A percentile compares a stretch with the other conserved stretches of the same genome.
phyloP scores from a whole-genome alignment of 805 yeast species.

The Candida incommunis region DNA sequence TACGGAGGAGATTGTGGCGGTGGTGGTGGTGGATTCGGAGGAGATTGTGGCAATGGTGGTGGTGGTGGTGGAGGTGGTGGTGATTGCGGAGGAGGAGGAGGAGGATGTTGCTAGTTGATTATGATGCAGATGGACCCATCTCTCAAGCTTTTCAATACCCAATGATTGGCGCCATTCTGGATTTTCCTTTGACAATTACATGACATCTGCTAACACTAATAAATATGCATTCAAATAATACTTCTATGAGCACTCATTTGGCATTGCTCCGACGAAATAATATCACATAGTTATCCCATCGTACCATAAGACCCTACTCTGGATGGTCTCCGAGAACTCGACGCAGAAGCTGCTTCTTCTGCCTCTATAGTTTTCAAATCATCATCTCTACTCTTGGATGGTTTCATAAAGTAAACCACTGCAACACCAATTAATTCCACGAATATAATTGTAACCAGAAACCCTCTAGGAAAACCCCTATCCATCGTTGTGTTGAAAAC shows the following conservation, averaged over 20 bases:
- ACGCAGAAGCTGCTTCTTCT: not conserved
- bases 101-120: not conserved
- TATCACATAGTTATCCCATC: no score
- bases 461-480: conserved; percentile 6
- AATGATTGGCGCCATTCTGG: no score
- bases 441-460: conserved; percentile 10
- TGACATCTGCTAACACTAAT: no score
- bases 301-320: no score
- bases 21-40: not conserved
- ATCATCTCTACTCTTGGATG: not conserved
- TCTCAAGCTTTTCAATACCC: no score
- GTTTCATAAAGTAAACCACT: conserved; percentile 2
- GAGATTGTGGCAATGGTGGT: not conserved
- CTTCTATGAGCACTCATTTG: no score
- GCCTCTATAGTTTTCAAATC: not conserved
- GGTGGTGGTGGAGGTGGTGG: not conserved
- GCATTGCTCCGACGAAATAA: no score
- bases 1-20: not conserved
- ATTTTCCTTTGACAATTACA: no score
- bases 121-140: no score
- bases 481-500: conserved; percentile 10
- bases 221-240: no score
- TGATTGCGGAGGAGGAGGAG: not conserved
- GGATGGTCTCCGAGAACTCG: conserved; percentile 1
- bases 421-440: conserved; percentile 5